Evolutionary conservation across 805 yeast genomes (phyloP), one percentile per base, ranked within the genome.

Genomic region (Cyberlindnera xishuangbannaensis): DNA sequence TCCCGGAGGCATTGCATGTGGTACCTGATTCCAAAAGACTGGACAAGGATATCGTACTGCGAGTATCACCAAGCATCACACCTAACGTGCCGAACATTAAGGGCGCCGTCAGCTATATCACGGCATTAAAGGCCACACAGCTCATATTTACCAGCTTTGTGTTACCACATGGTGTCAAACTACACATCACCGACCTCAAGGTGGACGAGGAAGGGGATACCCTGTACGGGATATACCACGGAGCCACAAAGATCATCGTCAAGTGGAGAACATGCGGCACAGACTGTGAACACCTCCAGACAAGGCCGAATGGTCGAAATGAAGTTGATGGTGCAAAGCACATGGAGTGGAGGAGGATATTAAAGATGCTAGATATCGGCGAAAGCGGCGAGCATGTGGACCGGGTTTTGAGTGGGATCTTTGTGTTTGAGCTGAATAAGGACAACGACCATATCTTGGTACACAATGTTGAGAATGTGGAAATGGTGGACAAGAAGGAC

Each of bases 391-490:
- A 30, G 12, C 34, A 31, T n/a, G 34, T 32, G 13, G 32, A 33
- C 7, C 31, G 39, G n/a, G 34, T 41, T 3, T 25, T 66, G 15
- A 48, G 58, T 22, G 90, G 88, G 2, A 53, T 76, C 3, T 81
- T 81, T 47, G 64, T 78, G 7, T 80, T 80, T 49, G 88, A 81
- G 48, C 61, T 82, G 37, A 73, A 68, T 46, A 66, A 65, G 16
- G 58, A 61, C n/a, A 76, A 78, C 49, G 67, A 71, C 37, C 52
- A 62, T 39, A 71, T 82, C 21, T 28, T 64, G 6, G 83, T 76
- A 5, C 84, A 80, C 49, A 76, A 83, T 2, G 65, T 82, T 20
- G 90, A 82, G 44, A 70, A 77, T 45, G 65, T 82, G 36, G 79
- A 78, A 39, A 63, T 78, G 34, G 55, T 73, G 16, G 83, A 78